phyloP scores from a whole-genome alignment of 2,329 filamentous ascomycete genomes.

The Penicillium sp. region DNA sequence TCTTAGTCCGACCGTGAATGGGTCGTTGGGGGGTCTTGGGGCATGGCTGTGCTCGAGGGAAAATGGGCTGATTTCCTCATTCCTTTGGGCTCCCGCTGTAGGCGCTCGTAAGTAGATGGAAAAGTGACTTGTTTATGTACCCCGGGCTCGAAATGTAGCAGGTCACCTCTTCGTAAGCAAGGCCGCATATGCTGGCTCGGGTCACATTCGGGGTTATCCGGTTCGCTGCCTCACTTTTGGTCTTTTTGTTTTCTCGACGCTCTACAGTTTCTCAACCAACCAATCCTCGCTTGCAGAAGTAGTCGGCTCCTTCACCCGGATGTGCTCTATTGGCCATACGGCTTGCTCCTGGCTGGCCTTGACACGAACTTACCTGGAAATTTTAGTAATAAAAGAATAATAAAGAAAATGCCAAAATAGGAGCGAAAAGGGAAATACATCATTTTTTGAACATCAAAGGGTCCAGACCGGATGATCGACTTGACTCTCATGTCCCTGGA shows the following conservation, averaged over 20 bases:
- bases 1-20: conserved; percentile 10
- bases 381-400: neutral
- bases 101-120: conserved; percentile 10
- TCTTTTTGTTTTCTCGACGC: conserved; percentile 14
- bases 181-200: conserved; percentile 24
- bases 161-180: conserved; percentile 10
- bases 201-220: conserved; percentile 29
- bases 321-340: neutral
- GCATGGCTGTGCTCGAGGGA: conserved; percentile 3
- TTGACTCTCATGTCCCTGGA: neutral
- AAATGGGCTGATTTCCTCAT: neutral
- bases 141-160: conserved; percentile 1
- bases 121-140: conserved; percentile 7
- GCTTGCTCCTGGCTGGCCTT: neutral
- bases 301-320: conserved; percentile 4
- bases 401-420: neutral
- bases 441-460: neutral
- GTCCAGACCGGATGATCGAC: conserved; percentile 6
- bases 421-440: neutral
- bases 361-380: neutral
- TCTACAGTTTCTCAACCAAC: conserved; percentile 10
- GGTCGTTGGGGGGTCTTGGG: conserved; percentile 4
- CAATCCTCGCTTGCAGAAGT: neutral
- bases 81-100: conserved; percentile 20
- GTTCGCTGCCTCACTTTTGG: conserved; percentile 42